phyloP scores from a whole-genome alignment of 225 moss, liverwort and hornwort species.

The Rhytidiadelphus loreus region DNA sequence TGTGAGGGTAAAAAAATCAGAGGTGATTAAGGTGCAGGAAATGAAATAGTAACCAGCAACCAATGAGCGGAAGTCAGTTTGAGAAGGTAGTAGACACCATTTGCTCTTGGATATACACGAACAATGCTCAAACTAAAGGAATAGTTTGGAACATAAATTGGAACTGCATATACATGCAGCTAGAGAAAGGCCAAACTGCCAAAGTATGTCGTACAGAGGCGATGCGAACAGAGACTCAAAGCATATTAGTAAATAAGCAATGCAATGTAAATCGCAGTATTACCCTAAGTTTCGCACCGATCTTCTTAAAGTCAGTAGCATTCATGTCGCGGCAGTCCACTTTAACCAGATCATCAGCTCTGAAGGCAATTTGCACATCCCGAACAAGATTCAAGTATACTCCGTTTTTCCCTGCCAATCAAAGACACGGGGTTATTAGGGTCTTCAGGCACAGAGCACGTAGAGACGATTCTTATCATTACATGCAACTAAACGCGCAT shows the following conservation, averaged over 20 bases:
- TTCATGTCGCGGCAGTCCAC: slow-evolving; percentile 72
- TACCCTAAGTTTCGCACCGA: slow-evolving; percentile 93
- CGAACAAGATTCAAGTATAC: slow-evolving; percentile 73
- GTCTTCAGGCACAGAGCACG: background rate
- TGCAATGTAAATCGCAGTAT: background rate
- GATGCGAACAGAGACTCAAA: background rate
- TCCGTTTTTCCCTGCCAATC: slow-evolving; percentile 79
- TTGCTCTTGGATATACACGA: background rate
- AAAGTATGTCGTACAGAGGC: background rate
- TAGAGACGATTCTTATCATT: background rate
- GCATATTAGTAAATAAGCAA: background rate
- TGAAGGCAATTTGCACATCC: slow-evolving; percentile 67
- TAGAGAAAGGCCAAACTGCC: background rate
- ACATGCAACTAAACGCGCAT: background rate
- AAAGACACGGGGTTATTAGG: background rate
- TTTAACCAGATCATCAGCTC: slow-evolving; percentile 73
- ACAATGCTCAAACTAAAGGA: background rate
- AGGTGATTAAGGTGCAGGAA: background rate
- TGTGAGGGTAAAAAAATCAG: background rate
- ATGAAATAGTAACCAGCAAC: background rate
- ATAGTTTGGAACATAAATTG: background rate
- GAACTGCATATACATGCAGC: background rate
- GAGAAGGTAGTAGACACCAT: background rate
- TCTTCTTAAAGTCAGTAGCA: slow-evolving; percentile 82
- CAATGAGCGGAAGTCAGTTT: background rate